Conservation (phyloP, 78 protist genomes). For the Dictyostelium brefeldianum region DNA sequence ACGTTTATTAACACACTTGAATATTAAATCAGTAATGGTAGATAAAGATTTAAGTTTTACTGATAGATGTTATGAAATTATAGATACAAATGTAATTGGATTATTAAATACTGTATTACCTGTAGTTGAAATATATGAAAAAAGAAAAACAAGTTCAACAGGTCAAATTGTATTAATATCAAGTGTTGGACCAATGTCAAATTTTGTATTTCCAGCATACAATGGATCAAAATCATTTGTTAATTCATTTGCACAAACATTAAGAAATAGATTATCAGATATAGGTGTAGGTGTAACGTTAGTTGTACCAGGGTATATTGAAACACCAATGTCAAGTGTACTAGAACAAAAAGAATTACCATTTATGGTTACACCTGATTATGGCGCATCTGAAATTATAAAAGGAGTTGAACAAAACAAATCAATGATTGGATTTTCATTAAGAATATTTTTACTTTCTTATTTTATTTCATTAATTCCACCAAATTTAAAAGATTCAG, state of each 20-base stretch:
- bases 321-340: conserved; percentile 21
- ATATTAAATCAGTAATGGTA: neutral
- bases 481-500: neutral
- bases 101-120: conserved; percentile 55
- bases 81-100: conserved; percentile 43
- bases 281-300: conserved; percentile 53
- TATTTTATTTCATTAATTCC: neutral
- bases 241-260: neutral
- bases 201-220: neutral
- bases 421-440: neutral
- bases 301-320: conserved; percentile 30
- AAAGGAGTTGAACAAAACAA: neutral
- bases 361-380: neutral
- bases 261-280: conserved; percentile 7
- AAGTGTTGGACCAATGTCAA: neutral
- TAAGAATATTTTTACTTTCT: neutral
- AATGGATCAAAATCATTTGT: conserved; percentile 3
- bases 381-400: neutral
- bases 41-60: conserved; percentile 3
- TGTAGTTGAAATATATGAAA: neutral
- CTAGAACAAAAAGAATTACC: neutral
- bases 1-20: too few relatives aligned
- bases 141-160: neutral
- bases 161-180: conserved; percentile 62
- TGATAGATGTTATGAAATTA: neutral